Evolutionary conservation across 495 filamentous ascomycete genomes (phyloP), one percentile per base, ranked within the genome.

Genomic region (Penicillium flavigenum): DNA sequence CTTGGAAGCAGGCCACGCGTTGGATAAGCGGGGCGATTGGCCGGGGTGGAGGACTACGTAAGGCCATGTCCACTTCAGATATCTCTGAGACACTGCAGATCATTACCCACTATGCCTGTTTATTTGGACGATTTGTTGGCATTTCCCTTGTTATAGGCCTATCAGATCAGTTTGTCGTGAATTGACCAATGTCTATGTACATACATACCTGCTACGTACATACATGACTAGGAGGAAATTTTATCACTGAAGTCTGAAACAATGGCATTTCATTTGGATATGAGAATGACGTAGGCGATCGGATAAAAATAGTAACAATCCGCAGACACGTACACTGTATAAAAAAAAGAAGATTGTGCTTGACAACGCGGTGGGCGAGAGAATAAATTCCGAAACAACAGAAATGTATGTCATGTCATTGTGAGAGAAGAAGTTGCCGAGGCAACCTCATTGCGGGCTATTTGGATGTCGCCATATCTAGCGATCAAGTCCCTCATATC

Each of bases 1-100:
- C 17, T 31, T 38, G 16, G 4, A 32, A 16, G 51, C 39, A 53
- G 51, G 51, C 51, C 51, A 54, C 51, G 51, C 51, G 51, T 54
- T 54, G 26, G 26, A 46, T 54, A 54, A 44, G 51, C 45, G 42
- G 51, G 51, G 17, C 41, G 12, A 45, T 45, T 45, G 12, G 43
- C 14, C 31, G 4, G 31, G 31, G 31, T 4, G 41, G 8, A 41
- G 38, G 39, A 3, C 41, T 20, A 20, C 41, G 41, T 43, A 36
- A 2, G 17, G 20, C 20, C 5, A 14, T 26, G 43, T 26, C 22
- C 43, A 46, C 43, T n/a, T 45, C 36, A 38, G 5, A 38, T 38
- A n/a, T 17, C 16, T 1, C 5, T 8, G n/a, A 39, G 36, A 39
- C 6, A 17, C 14, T 17, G 36, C 36, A 8, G 36, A 39, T 39